A percentile compares a stretch with the other conserved stretches of the same genome.
These are phyloP conservation scores for Pyrenophora teres DNA, from an alignment of 2,329 filamentous ascomycete species.

Conservation along the genomic window DNA sequence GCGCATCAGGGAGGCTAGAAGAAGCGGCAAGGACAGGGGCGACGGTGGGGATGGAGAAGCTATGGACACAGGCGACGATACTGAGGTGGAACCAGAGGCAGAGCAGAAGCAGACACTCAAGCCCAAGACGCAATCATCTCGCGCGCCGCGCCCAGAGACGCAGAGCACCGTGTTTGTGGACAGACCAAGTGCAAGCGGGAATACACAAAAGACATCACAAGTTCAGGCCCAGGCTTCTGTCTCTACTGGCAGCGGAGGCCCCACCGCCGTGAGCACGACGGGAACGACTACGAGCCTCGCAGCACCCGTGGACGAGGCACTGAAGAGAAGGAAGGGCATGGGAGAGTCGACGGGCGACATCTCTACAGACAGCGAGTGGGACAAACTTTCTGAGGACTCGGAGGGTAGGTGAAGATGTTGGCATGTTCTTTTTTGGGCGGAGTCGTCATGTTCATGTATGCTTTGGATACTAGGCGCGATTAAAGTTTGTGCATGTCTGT, in stretches of 20 bases:
- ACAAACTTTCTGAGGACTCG: conserved; percentile 74
- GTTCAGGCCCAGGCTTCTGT: conserved; percentile 15
- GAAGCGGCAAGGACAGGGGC: conserved; percentile 49
- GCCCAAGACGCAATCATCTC: conserved; percentile 18
- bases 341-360: conserved; percentile 58
- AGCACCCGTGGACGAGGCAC: conserved; percentile 41
- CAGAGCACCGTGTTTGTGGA: conserved; percentile 46
- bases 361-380: conserved; percentile 97
- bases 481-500: conserved; percentile 8
- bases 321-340: conserved; percentile 53
- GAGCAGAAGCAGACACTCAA: conserved; percentile 36
- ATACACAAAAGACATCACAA: conserved; percentile 26
- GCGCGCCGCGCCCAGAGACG: conserved; percentile 28
- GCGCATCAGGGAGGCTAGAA: conserved; percentile 48
- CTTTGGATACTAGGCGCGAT: conserved; percentile 16
- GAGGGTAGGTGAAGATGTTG: conserved; percentile 36
- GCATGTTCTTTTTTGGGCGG: conserved; percentile 9
- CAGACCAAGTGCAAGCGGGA: conserved; percentile 18
- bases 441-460: conserved; percentile 1
- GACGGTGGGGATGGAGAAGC: conserved; percentile 40
- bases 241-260: conserved; percentile 13
- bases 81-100: conserved; percentile 50
- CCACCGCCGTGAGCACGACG: conserved; percentile 32
- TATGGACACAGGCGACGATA: conserved; percentile 53
- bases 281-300: conserved; percentile 38